Conservation (phyloP, 2,329 filamentous ascomycete species). For the Fusarium scirpi region DNA sequence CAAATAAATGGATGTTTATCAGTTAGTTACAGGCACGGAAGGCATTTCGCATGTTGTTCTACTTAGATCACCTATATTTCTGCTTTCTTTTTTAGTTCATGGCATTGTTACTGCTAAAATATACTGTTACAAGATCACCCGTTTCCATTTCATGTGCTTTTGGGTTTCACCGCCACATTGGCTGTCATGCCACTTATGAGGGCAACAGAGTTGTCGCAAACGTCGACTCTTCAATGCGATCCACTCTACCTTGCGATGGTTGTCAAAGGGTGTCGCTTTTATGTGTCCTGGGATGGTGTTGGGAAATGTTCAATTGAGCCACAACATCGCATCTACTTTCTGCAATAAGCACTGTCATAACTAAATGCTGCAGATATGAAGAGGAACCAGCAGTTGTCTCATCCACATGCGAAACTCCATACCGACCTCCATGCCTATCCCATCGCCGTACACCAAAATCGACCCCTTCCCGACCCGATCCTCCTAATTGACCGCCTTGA, state of each 20-base stretch:
- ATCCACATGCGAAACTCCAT: neutral
- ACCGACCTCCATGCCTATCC: neutral
- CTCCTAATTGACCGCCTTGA: slow-evolving; percentile 20
- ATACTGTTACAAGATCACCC: slow-evolving; percentile 7
- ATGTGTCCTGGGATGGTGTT: neutral
- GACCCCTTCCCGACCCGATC: too few species aligned
- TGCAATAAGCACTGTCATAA: neutral
- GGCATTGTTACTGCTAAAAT: slow-evolving; percentile 25
- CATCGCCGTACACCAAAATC: neutral
- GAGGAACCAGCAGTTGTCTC: neutral
- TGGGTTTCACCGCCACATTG: neutral
- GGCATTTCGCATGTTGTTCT: slow-evolving; percentile 15
- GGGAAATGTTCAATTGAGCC: neutral
- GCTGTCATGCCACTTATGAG: neutral
- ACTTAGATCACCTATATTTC: slow-evolving; percentile 31
- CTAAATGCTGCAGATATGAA: neutral
- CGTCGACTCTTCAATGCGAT: too few species aligned
- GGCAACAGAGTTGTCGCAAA: neutral
- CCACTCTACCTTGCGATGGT: too few species aligned
- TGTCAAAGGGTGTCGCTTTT: neutral
- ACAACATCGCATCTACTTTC: neutral
- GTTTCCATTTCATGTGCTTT: neutral
- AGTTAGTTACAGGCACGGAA: slow-evolving; percentile 3
- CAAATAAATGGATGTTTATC: neutral
- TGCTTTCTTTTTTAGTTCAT: slow-evolving; percentile 24